Evolutionary conservation across 768 basidiomycete genomes (phyloP).

Genomic region (Mycena vitilis): DNA sequence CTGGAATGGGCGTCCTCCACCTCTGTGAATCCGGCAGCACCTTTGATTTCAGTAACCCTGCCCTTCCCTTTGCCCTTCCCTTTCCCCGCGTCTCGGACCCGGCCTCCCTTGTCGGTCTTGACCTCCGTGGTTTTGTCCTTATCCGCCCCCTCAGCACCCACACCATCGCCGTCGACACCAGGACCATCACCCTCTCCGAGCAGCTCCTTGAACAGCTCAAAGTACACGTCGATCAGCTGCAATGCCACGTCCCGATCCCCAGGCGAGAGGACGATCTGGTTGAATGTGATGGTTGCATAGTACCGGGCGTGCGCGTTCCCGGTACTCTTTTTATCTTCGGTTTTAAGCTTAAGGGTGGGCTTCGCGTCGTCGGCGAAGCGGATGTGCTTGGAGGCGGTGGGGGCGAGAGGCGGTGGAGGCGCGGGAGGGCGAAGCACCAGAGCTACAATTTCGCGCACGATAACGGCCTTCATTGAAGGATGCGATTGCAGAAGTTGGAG

Average conservation of each 20-base stretch:
- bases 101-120: constrained; percentile 42
- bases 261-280: constrained; percentile 85
- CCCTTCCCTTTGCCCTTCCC: constrained; percentile 55
- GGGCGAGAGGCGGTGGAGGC: constrained; percentile 48
- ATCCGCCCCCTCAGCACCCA: constrained; percentile 45
- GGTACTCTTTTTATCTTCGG: constrained; percentile 52
- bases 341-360: constrained; percentile 46
- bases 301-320: constrained; percentile 84
- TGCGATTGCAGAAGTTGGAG: constrained; percentile 91
- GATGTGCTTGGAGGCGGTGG: constrained; percentile 58
- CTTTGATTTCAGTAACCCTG: constrained; percentile 59
- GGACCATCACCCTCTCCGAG: constrained; percentile 68
- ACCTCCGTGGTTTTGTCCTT: constrained; percentile 44
- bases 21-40: constrained; percentile 76
- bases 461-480: constrained; percentile 90
- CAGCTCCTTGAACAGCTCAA: constrained; percentile 92
- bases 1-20: constrained; percentile 85
- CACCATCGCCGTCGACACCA: constrained; percentile 46
- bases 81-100: constrained; percentile 46
- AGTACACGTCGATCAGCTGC: constrained; percentile 89
- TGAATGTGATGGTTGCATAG: constrained; percentile 93
- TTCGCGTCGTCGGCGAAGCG: constrained; percentile 60
- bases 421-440: constrained; percentile 77
- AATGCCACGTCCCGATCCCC: constrained; percentile 80
- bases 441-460: constrained; percentile 88